These are phyloP conservation scores for Nemania sp. DNA, from an alignment of 2,329 filamentous ascomycete genomes.

Conservation along the genomic window DNA sequence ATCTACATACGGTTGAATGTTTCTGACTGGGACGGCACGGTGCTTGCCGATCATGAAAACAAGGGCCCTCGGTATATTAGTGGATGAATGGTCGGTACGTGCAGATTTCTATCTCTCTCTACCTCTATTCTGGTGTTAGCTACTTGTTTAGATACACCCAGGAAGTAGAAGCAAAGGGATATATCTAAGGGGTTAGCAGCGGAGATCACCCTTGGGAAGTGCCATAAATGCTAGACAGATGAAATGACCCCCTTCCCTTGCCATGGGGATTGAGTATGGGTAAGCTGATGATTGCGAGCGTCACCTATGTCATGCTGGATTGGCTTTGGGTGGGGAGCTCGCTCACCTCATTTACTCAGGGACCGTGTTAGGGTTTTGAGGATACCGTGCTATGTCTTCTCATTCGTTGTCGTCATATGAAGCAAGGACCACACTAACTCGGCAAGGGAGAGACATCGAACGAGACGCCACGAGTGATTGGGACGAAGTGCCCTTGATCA, in stretches of 20 bases:
- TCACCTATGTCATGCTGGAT: too few relatives aligned
- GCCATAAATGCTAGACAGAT: neutral
- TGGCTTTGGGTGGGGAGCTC: too few relatives aligned
- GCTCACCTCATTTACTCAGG: too few relatives aligned
- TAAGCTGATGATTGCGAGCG: too few relatives aligned
- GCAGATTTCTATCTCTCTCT: neutral
- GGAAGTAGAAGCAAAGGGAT: slow-evolving; percentile 4
- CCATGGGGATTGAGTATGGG: too few relatives aligned
- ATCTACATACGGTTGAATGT: neutral
- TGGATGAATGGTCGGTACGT: slow-evolving; percentile 7
- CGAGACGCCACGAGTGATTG: neutral
- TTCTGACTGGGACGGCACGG: neutral
- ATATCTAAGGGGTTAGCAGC: neutral
- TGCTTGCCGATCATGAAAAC: slow-evolving; percentile 8
- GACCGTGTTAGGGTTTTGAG: too few relatives aligned
- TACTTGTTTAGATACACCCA: too few relatives aligned
- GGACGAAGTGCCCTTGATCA: too few relatives aligned
- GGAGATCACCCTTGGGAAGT: slow-evolving; percentile 1
- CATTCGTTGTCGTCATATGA: too few relatives aligned
- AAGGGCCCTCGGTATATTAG: neutral
- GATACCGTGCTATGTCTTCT: too few relatives aligned
- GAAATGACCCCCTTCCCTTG: slow-evolving; percentile 14
- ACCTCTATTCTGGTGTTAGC: too few relatives aligned
- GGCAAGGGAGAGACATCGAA: neutral
- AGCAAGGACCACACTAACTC: too few relatives aligned